A percentile compares a stretch with the other conserved stretches of the same genome.
These are phyloP conservation scores for Lotmaria passim DNA, from an alignment of 208 protist genomes.

Conservation along the genomic window DNA sequence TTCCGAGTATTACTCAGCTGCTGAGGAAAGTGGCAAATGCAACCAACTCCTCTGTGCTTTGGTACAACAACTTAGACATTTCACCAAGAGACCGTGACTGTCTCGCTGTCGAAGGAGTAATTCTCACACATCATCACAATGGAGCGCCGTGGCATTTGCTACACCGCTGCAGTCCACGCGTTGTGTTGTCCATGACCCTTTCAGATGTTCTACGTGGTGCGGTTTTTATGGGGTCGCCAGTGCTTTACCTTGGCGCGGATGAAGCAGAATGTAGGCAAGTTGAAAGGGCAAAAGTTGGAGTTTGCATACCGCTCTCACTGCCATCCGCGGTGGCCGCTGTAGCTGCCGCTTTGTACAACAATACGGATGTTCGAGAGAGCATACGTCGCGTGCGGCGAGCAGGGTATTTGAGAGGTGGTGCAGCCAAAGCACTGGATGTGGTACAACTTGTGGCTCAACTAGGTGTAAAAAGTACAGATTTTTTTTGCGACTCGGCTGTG, in stretches of 20 bases:
- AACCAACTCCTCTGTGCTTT: constrained; percentile 14
- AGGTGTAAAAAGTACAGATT: constrained; percentile 24
- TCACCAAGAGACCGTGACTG: too few species aligned
- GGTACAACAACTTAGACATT: not conserved
- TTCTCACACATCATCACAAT: not conserved
- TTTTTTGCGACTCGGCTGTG: constrained; percentile 15
- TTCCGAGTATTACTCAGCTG: not conserved
- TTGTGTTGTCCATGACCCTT: constrained; percentile 11
- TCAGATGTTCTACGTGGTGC: constrained; percentile 15
- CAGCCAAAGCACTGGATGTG: constrained; percentile 41
- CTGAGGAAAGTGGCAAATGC: not conserved
- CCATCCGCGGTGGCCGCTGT: not conserved
- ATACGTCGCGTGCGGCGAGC: constrained; percentile 29
- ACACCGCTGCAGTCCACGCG: not conserved
- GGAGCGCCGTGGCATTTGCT: not conserved
- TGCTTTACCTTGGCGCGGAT: constrained; percentile 10
- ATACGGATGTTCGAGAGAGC: constrained; percentile 16
- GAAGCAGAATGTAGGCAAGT: not conserved
- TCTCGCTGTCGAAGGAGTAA: too few species aligned
- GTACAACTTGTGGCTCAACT: constrained; percentile 34
- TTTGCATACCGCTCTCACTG: not conserved
- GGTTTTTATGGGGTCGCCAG: constrained; percentile 14
- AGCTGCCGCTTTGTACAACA: constrained; percentile 7
- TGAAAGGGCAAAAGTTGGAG: not conserved
- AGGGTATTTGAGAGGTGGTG: constrained; percentile 48